Evolutionary conservation across 495 filamentous ascomycete genomes (phyloP).

Genomic region (Aspergillus nanangensis): DNA sequence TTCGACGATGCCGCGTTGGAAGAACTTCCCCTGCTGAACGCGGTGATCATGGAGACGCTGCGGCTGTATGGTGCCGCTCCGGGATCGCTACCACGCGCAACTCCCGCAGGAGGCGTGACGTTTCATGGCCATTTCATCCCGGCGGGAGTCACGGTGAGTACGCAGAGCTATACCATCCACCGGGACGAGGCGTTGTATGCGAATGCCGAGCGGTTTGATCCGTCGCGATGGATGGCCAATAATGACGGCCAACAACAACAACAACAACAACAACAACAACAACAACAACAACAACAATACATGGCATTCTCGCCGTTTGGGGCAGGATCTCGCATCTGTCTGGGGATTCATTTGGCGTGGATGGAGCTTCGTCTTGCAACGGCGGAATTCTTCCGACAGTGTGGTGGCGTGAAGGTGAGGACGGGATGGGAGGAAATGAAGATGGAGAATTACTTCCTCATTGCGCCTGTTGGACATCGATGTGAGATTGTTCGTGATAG

Average conservation of each 20-base stretch:
- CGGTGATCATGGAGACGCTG: conserved; percentile 49
- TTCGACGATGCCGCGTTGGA: conserved; percentile 27
- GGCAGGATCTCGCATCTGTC: conserved; percentile 11
- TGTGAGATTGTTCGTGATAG: conserved; percentile 18
- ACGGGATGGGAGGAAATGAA: conserved; percentile 10
- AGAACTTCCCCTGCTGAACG: conserved; percentile 37
- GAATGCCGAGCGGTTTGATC: conserved; percentile 17
- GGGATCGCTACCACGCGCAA: conserved; percentile 27
- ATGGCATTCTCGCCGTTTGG: conserved; percentile 16
- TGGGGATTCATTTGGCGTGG: conserved; percentile 17
- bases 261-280: too few species aligned
- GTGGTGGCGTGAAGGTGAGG: conserved; percentile 6
- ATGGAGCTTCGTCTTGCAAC: conserved; percentile 15
- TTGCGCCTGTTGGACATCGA: conserved; percentile 6
- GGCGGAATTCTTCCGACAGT: conserved; percentile 14
- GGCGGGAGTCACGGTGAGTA: conserved; percentile 13
- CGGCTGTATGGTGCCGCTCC: conserved; percentile 44
- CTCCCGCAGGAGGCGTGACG: conserved; percentile 13
- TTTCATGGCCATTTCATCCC: conserved; percentile 19
- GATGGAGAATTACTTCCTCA: conserved; percentile 13
- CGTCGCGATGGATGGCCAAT: conserved; percentile 15
- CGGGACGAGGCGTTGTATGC: conserved; percentile 16
- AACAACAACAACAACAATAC: too few species aligned
- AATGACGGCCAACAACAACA: too few species aligned
- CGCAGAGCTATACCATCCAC: conserved; percentile 20